These are phyloP conservation scores for Pulveroboletus sp. DNA, from an alignment of 768 basidiomycete genomes.

Conservation along the genomic window DNA sequence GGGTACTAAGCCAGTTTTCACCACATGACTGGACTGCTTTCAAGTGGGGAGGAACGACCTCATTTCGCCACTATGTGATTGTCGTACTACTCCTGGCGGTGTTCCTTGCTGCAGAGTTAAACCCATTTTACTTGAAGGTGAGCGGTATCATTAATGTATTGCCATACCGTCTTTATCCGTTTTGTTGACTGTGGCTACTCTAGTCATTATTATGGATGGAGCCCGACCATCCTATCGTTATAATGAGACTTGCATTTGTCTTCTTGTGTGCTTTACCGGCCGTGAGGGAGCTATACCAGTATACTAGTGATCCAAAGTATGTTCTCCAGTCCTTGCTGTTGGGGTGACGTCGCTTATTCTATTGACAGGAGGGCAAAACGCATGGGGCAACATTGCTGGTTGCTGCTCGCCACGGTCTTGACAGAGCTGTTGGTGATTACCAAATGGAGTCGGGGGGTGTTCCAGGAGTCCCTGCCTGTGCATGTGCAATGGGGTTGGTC, in stretches of 20 bases:
- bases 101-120: slow-evolving; percentile 81
- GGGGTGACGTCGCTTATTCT: background rate
- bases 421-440: slow-evolving; percentile 77
- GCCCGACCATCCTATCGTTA: slow-evolving; percentile 82
- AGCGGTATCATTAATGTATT: slow-evolving; percentile 11
- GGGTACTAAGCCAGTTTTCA: slow-evolving; percentile 79
- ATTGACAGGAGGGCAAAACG: slow-evolving; percentile 66
- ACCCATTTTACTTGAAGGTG: slow-evolving; percentile 86
- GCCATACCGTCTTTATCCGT: slow-evolving; percentile 11
- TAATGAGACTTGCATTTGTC: slow-evolving; percentile 63
- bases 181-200: slow-evolving; percentile 32
- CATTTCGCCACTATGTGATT: slow-evolving; percentile 67
- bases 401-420: slow-evolving; percentile 77
- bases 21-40: slow-evolving; percentile 87
- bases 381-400: slow-evolving; percentile 89
- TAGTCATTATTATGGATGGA: slow-evolving; percentile 74
- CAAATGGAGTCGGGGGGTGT: slow-evolving; percentile 79
- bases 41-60: slow-evolving; percentile 79
- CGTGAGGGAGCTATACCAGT: slow-evolving; percentile 78
- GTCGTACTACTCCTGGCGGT: slow-evolving; percentile 73
- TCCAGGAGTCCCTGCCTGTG: slow-evolving; percentile 56
- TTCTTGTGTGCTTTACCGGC: slow-evolving; percentile 87
- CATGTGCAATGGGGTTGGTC: slow-evolving; percentile 64
- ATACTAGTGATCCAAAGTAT: slow-evolving; percentile 77
- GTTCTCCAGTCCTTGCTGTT: slow-evolving; percentile 13